Percentiles rank a stretch among this genome's conserved stretches.
Evolutionary conservation across 1,284 basidiomycete species (phyloP).

Genomic region (Sporisorium iseilematis-ciliati): DNA sequence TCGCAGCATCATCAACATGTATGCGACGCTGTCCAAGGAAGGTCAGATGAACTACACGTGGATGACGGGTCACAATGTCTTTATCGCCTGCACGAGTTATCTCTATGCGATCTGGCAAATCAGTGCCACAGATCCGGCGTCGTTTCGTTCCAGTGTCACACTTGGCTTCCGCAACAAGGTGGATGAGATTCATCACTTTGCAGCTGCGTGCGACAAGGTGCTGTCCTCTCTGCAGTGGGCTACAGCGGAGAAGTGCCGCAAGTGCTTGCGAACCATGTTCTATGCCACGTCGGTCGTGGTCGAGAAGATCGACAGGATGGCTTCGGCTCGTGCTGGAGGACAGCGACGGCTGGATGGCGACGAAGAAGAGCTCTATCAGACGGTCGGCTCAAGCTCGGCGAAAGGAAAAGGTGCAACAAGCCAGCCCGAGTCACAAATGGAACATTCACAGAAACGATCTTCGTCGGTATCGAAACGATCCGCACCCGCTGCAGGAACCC

Average conservation of each 20-base stretch:
- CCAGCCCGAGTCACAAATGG: not conserved
- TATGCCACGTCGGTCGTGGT: constrained; percentile 46
- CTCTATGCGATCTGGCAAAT: constrained; percentile 53
- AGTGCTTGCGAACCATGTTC: constrained; percentile 51
- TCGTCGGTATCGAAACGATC: constrained; percentile 7
- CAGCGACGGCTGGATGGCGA: not conserved
- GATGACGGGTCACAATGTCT: constrained; percentile 56
- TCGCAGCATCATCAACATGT: constrained; percentile 56
- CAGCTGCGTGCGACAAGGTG: constrained; percentile 47
- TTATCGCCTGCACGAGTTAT: constrained; percentile 47
- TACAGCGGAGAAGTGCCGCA: constrained; percentile 51
- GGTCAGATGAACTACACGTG: constrained; percentile 55
- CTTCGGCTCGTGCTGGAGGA: constrained; percentile 9
- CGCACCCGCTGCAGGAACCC: not conserved
- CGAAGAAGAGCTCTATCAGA: not conserved
- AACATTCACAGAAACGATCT: not conserved
- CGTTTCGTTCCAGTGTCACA: constrained; percentile 38
- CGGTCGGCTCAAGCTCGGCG: not conserved
- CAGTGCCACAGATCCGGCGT: constrained; percentile 41
- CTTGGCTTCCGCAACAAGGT: constrained; percentile 47
- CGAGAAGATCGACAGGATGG: constrained; percentile 47
- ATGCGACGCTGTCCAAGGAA: constrained; percentile 50
- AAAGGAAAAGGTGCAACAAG: constrained; percentile 3
- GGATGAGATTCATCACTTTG: constrained; percentile 52
- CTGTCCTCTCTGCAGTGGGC: constrained; percentile 50